Conservation (phyloP, 2,329 filamentous ascomycete genomes). For the Tolypocladium capitatum region DNA sequence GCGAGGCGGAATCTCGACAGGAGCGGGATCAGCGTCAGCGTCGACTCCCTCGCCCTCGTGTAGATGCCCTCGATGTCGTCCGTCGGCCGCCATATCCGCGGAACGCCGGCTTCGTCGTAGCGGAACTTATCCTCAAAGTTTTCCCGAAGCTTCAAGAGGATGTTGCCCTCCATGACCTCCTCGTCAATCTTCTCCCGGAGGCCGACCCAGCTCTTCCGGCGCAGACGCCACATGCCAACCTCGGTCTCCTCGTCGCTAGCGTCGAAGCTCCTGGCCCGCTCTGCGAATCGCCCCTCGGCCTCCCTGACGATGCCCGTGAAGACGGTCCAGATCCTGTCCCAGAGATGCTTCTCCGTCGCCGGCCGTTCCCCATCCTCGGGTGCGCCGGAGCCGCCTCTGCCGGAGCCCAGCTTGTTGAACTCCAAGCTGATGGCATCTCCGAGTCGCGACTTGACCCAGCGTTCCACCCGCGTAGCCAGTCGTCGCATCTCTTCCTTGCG, state of each 20-base stretch:
- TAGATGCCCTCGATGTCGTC: conserved; percentile 97
- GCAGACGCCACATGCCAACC: conserved; percentile 80
- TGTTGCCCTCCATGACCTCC: conserved; percentile 95
- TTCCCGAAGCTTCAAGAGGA: conserved; percentile 86
- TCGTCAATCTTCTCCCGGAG: conserved; percentile 86
- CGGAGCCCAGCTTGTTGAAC: conserved; percentile 91
- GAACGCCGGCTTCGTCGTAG: conserved; percentile 89
- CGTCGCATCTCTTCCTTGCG: conserved; percentile 94
- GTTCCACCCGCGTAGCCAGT: conserved; percentile 77
- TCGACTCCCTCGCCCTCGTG: conserved; percentile 83
- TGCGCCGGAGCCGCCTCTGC: conserved; percentile 67
- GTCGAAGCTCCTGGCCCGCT: conserved; percentile 85
- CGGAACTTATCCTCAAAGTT: conserved; percentile 99
- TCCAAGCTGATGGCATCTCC: conserved; percentile 81
- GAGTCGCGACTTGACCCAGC: conserved; percentile 82
- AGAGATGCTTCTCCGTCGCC: conserved; percentile 67
- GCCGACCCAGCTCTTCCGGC: conserved; percentile 89
- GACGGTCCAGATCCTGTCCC: conserved; percentile 87
- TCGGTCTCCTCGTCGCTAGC: conserved; percentile 84
- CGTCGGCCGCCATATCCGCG: conserved; percentile 88
- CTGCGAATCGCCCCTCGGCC: conserved; percentile 73
- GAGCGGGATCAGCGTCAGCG: conserved; percentile 78
- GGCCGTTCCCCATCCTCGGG: conserved; percentile 67
- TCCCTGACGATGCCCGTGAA: conserved; percentile 75
- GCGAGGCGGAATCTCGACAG: conserved; percentile 72